phyloP scores from a whole-genome alignment of 768 basidiomycete genomes.

The Suillus paluster region DNA sequence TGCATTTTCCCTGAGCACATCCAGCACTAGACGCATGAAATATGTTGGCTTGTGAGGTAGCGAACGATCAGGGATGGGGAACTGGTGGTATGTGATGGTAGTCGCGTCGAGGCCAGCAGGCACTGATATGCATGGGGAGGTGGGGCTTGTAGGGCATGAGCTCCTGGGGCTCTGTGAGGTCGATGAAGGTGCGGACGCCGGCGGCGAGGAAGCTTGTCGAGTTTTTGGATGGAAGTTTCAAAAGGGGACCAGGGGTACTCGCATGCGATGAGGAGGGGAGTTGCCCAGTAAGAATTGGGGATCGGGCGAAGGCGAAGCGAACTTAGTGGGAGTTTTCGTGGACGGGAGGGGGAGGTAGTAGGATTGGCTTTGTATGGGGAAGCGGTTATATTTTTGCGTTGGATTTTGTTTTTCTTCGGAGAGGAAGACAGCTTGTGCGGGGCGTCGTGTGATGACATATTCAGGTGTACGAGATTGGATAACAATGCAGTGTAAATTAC shows the following conservation, averaged over 20 bases:
- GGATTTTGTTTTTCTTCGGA: neutral
- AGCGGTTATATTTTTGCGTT: neutral
- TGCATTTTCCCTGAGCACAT: conserved; percentile 64
- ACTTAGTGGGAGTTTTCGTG: conserved; percentile 3
- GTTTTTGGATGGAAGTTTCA: conserved; percentile 58
- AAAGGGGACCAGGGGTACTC: conserved; percentile 80
- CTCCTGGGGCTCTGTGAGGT: conserved; percentile 83
- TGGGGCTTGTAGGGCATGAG: conserved; percentile 65
- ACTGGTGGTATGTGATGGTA: conserved; percentile 74
- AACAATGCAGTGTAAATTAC: neutral
- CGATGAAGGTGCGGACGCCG: conserved; percentile 81
- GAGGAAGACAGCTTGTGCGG: neutral
- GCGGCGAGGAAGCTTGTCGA: conserved; percentile 73
- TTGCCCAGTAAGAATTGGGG: conserved; percentile 89
- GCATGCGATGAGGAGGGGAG: conserved; percentile 71
- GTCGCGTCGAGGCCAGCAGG: conserved; percentile 58
- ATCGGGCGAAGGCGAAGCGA: conserved; percentile 53
- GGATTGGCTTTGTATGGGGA: neutral
- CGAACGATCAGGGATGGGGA: conserved; percentile 76
- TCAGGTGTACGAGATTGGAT: neutral
- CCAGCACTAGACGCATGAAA: conserved; percentile 62
- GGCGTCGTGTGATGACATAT: neutral
- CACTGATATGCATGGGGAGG: conserved; percentile 55
- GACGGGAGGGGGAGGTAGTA: neutral
- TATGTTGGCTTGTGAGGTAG: conserved; percentile 58